A percentile compares a stretch with the other conserved stretches of the same genome.
phyloP scores from a whole-genome alignment of 2,329 filamentous ascomycete species.

The Aureobasidium subglaciale region DNA sequence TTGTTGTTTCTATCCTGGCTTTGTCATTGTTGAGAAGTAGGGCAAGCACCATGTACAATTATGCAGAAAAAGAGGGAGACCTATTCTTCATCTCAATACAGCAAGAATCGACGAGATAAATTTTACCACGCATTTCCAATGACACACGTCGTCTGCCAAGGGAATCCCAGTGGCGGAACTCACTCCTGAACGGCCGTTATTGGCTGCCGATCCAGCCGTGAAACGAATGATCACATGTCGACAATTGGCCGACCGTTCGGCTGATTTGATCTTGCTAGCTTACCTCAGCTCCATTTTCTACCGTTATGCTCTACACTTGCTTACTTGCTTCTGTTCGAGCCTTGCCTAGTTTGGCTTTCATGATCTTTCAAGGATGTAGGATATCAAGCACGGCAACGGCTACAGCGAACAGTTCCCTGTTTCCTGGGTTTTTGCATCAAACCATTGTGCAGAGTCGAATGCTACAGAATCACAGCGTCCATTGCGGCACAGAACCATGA shows the following conservation, averaged over 20 bases:
- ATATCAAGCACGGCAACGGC: background rate
- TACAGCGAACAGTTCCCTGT: background rate
- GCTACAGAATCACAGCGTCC: no score
- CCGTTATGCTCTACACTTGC: background rate
- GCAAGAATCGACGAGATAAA: background rate
- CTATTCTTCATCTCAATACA: background rate
- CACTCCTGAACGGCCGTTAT: background rate
- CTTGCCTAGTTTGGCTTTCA: background rate
- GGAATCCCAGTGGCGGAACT: background rate
- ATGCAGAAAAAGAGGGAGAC: background rate
- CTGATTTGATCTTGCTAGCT: background rate
- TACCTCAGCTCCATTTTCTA: background rate
- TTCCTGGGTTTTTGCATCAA: background rate
- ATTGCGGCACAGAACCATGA: no score
- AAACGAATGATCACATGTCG: background rate
- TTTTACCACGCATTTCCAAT: background rate
- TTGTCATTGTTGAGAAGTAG: background rate
- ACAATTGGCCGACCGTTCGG: background rate
- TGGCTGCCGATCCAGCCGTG: background rate
- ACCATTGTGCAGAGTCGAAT: no score
- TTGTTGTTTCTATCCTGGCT: background rate
- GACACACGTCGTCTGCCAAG: background rate
- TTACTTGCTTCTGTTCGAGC: background rate
- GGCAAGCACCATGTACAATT: background rate
- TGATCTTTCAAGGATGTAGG: no score